A percentile compares a stretch with the other conserved stretches of the same genome.
These are phyloP conservation scores for Talaromyces adpressus DNA, from an alignment of 495 filamentous ascomycete genomes.

Conservation along the genomic window DNA sequence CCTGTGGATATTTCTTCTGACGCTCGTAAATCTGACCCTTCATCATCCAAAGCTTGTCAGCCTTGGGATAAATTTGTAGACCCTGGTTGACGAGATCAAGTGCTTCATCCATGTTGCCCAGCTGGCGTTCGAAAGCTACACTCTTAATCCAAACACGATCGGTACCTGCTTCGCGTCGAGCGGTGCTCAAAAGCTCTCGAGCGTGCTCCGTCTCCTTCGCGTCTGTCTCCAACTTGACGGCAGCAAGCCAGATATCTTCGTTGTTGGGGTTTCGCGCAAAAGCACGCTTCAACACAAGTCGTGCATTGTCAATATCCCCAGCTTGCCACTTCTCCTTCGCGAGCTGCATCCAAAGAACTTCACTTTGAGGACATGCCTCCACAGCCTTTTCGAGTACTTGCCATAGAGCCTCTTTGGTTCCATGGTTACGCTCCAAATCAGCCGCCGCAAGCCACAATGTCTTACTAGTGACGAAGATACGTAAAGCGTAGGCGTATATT, in stretches of 20 bases:
- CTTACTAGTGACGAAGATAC: constrained; percentile 76
- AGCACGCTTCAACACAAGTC: constrained; percentile 72
- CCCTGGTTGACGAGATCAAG: constrained; percentile 83
- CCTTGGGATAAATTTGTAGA: constrained; percentile 77
- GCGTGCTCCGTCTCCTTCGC: constrained; percentile 74
- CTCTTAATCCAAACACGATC: constrained; percentile 96
- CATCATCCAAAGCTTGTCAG: constrained; percentile 94
- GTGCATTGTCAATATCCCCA: constrained; percentile 76
- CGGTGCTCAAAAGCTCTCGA: constrained; percentile 68
- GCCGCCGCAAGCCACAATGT: constrained; percentile 83
- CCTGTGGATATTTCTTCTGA: constrained; percentile 67
- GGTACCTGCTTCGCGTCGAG: constrained; percentile 79
- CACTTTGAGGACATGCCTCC: constrained; percentile 81
- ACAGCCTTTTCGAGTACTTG: constrained; percentile 86
- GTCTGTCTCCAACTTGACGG: constrained; percentile 91
- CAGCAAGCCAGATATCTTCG: constrained; percentile 94
- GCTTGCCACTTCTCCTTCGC: constrained; percentile 89
- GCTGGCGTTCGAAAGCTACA: constrained; percentile 82
- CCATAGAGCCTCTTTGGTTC: constrained; percentile 74
- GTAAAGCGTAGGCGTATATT: constrained; percentile 85
- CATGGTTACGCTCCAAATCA: constrained; percentile 86
- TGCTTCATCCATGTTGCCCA: constrained; percentile 69
- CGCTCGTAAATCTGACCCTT: constrained; percentile 96
- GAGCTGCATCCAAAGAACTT: constrained; percentile 92
- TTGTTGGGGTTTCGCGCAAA: constrained; percentile 93